phyloP scores from a whole-genome alignment of 306 rosid species.

The Acacia crassicarpa region DNA sequence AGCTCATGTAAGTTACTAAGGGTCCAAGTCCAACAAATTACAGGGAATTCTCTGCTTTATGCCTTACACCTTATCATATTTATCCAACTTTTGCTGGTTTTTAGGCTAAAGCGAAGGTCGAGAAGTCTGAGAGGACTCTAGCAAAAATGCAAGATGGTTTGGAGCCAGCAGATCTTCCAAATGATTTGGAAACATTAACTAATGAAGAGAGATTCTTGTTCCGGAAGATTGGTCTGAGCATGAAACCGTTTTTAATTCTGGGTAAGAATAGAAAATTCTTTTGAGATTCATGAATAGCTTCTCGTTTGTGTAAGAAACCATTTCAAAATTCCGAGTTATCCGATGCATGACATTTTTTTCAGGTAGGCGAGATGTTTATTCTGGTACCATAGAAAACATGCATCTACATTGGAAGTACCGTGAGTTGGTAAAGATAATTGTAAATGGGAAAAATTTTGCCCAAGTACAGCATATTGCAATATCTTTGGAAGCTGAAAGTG shows the following conservation, averaged over 20 bases:
- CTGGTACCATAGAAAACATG: constrained; percentile 93
- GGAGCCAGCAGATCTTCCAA: constrained; percentile 76
- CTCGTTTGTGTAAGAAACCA: constrained; percentile 27
- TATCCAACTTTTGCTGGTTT: constrained; percentile 41
- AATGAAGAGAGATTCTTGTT: constrained; percentile 80
- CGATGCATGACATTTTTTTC: constrained; percentile 35
- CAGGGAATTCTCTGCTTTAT: constrained; percentile 12
- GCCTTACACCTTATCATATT: not conserved
- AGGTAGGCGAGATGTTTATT: constrained; percentile 84
- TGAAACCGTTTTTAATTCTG: constrained; percentile 81
- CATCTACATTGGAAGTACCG: constrained; percentile 94
- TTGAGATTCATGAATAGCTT: constrained; percentile 17
- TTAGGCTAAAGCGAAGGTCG: constrained; percentile 75
- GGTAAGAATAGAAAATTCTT: constrained; percentile 49
- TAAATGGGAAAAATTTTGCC: constrained; percentile 62
- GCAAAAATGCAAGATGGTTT: constrained; percentile 65
- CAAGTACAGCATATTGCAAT: constrained; percentile 83
- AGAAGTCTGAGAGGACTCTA: constrained; percentile 73
- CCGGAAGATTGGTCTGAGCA: constrained; percentile 87
- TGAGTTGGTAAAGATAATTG: constrained; percentile 85
- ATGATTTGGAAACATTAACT: constrained; percentile 83
- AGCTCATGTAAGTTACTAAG: constrained; percentile 59
- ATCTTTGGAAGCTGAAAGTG: constrained; percentile 96
- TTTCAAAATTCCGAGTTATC: not conserved
- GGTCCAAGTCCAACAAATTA: constrained; percentile 25